Evolutionary conservation across 306 rosid species (phyloP), one percentile per base, ranked within the genome.

Genomic region (Quercus agrifolia): DNA sequence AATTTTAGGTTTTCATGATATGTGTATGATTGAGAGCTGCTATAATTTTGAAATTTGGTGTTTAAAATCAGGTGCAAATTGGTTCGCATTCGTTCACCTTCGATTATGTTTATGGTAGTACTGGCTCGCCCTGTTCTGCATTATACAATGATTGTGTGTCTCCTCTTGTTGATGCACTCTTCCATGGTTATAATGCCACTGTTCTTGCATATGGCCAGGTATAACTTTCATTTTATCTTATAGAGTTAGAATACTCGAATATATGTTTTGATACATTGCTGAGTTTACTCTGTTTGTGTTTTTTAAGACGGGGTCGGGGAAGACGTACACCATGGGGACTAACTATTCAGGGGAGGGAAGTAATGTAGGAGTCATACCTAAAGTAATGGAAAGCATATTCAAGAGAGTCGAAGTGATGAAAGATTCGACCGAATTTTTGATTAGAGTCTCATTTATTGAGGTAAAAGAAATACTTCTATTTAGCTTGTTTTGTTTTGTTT

Each of bases 151-250:
- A 91, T 68, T 90, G 97, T 15, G 99, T 96, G 15, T 91, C 94
- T 83, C 98, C 98, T 1, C 85, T 96, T 2, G 97, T 96, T 12
- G 97, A 93, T 57, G 98, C 98, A 0, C 87, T 96, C 9, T 88
- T 90, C 73, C 88, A 88, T 64, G 99, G 99, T 5, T 96, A 96
- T 71, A 96, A 96, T 78, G 98, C 99, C 33, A 96, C 99, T 0
- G 99, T 96, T 64, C 96, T 96, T 62, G 99, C 99, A 4, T 96
- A 91, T 74, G 99, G 99, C 6, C 99, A 96, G 99, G 99, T 96
- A 66, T 51, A 63, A 15, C 33, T 51, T 67, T 79, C 63, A 23
- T 27, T 9, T 9, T 19, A 13, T 52, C 20, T 41, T 30, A 2
- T 63, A 2, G 20, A 58, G 63, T 67, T 61, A 12, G 11, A 21